Base-by-base conservation (phyloP, 257 asterid species). In the Vinca minor region DNA sequence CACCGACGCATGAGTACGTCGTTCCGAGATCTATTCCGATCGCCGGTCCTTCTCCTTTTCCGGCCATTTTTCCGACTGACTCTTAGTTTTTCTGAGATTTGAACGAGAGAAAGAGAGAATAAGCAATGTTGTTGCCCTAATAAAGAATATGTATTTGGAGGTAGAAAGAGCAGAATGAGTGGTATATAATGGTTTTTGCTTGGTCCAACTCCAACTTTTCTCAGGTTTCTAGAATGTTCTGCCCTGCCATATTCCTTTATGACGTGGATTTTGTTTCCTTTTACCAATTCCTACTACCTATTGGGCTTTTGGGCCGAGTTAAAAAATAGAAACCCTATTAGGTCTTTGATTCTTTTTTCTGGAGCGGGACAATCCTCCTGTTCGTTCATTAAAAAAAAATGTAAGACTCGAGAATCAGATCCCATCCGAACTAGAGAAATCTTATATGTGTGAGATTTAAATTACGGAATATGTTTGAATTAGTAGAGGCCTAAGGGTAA, bases 1-100 rank as follows among this genome's bases (percentile, higher is more conserved):
- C 79, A 4, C 79, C 79, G 5, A 77, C 82, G 50, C 82, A 73
- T 0, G 79, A 73, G 25, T 77, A 73, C 2, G 82, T 77, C 14
- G 82, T 77, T 4, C 82, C 82, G 12, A 77, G 76, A 70, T 77
- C 82, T 17, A 77, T 77, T 26, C 82, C 82, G 61, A 77, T 73
- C 2, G 81, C 78, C 4, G 78, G 73, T 23, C 81, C 81, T 66
- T 77, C 81, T 18, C 81, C 81, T 66, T 72, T 77, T 12, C 79
- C 79, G n/a, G 82, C 82, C 82, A 77, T 77, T 26, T n/a, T 25
- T 67, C 20, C 11, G 10, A 36, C 45, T 63, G 7, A 9, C 6
- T 4, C 4, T n/a, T 38, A 14, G 8, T 45, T 10, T 1, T 10
- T 1, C 38, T 31, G n/a, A 42, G 18, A 26, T 28, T 3, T n/a